Conservation (phyloP, 345 rosid species). For the Citrus maxima region DNA sequence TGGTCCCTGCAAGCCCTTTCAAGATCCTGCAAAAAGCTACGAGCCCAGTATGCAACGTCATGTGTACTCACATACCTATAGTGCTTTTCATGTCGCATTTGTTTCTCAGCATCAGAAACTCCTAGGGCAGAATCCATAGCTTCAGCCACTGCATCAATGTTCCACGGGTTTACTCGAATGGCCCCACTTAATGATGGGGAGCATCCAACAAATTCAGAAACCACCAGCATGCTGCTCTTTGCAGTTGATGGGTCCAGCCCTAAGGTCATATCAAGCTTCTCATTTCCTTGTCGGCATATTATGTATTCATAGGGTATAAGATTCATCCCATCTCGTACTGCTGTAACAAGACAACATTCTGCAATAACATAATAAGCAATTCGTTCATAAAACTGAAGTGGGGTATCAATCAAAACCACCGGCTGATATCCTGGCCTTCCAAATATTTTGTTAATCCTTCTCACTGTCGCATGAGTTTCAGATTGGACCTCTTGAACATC, state of each 20-base stretch:
- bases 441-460: constrained; percentile 67
- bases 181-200: constrained; percentile 92
- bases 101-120: constrained; percentile 72
- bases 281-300: constrained; percentile 79
- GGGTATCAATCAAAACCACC: constrained; percentile 62
- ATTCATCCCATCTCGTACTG: constrained; percentile 97
- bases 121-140: constrained; percentile 79
- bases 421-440: constrained; percentile 81
- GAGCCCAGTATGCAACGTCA: constrained; percentile 95
- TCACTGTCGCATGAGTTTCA: constrained; percentile 69
- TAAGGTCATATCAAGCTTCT: constrained; percentile 52
- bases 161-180: constrained; percentile 94
- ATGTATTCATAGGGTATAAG: constrained; percentile 90
- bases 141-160: constrained; percentile 80
- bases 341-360: constrained; percentile 92
- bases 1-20: constrained; percentile 88
- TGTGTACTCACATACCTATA: constrained; percentile 86
- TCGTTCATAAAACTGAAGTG: constrained; percentile 84
- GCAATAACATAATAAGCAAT: constrained; percentile 89
- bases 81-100: constrained; percentile 91
- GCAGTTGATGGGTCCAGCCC: constrained; percentile 40
- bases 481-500: constrained; percentile 78
- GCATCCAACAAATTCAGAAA: constrained; percentile 92
- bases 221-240: constrained; percentile 89
- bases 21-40: constrained; percentile 90